Percentiles rank a stretch among this genome's conserved stretches.
phyloP scores from a whole-genome alignment of 805 yeast genomes.

The Yamadazyma insecticola region DNA sequence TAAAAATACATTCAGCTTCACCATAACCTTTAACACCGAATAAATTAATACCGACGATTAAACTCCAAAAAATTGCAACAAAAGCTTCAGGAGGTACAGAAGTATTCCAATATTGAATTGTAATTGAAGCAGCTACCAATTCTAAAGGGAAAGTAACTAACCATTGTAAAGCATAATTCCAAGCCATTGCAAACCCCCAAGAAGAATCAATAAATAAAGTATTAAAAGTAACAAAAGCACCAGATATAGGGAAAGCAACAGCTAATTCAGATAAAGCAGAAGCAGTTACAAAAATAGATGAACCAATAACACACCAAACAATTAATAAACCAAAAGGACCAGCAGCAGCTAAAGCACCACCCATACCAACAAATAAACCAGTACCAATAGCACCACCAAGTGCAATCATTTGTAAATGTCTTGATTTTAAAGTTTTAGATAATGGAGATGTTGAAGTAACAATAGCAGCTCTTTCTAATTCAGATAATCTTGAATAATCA shows the following conservation, averaged over 20 bases:
- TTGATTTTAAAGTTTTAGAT: conserved; percentile 17
- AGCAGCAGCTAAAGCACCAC: conserved; percentile 52
- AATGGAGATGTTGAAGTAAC: conserved; percentile 30
- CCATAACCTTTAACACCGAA: conserved; percentile 67
- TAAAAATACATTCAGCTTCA: conserved; percentile 60
- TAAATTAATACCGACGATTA: conserved; percentile 49
- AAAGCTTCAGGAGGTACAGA: conserved; percentile 47
- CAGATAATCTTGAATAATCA: conserved; percentile 22
- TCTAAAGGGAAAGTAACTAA: conserved; percentile 33
- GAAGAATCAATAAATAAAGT: conserved; percentile 55
- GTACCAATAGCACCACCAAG: conserved; percentile 20
- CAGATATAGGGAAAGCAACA: conserved; percentile 57
- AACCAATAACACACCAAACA: conserved; percentile 50
- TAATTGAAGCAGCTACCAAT: conserved; percentile 32
- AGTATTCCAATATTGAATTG: conserved; percentile 28
- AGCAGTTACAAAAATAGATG: conserved; percentile 51
- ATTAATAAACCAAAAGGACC: conserved; percentile 63
- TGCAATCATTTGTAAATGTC: conserved; percentile 18
- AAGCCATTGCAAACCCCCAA: conserved; percentile 60
- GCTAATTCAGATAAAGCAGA: conserved; percentile 59
- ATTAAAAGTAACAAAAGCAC: conserved; percentile 60
- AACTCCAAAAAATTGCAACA: conserved; percentile 50
- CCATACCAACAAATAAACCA: conserved; percentile 63
- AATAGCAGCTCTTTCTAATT: conserved; percentile 29
- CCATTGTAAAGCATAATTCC: conserved; percentile 39